Evolutionary conservation across 192 early-diverging fungal genomes (phyloP), one percentile per base, ranked within the genome.

Genomic region (Martensiomyces pterosporus): DNA sequence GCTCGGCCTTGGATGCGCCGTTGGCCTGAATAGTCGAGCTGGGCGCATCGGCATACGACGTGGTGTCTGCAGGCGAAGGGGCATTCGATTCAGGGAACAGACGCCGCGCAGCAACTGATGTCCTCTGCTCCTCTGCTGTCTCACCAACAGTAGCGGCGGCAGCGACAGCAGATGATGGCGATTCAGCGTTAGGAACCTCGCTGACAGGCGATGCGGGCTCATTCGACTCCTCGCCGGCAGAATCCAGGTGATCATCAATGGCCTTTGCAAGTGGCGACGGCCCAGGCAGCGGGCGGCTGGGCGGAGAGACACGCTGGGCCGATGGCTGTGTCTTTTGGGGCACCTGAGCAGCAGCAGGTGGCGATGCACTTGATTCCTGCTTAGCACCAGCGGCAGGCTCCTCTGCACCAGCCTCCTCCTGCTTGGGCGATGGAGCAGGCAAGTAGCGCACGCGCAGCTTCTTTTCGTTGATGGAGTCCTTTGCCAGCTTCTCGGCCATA

Each of bases 391-490:
- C 37, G 38, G 29, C 48, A 43, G 23, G 49, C 42, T 25, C 51
- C 53, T 24, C 49, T 57, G 25, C 17, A n/a, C 19, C 34, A 19
- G 36, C 13, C 48, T 21, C 33, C 10, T 49, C 41, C 9, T 25
- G 13, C 16, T 25, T 19, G 10, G 47, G 12, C 36, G 72, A 39
- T 10, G 74, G 60, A 14, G 81, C 62, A 48, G 76, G 81, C 12
- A 75, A 74, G 42, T 84, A 86, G 36, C 80, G 76, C 13, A 72
- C 69, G 17, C 69, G 69, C 43, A 89, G 73, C 60, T 86, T 89
- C 41, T 80, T 81, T 58, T 89, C 82, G 42, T 67, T 73, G 47
- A 86, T 84, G 22, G 63, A 64, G 18, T 74, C 75, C 70, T 72
- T 82, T 39, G 78, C 55, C 14, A 80, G 74, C 39, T 75, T 67